These are phyloP conservation scores for Pseudogymnoascus sp. DNA, from an alignment of 2,329 filamentous ascomycete genomes.

Conservation along the genomic window DNA sequence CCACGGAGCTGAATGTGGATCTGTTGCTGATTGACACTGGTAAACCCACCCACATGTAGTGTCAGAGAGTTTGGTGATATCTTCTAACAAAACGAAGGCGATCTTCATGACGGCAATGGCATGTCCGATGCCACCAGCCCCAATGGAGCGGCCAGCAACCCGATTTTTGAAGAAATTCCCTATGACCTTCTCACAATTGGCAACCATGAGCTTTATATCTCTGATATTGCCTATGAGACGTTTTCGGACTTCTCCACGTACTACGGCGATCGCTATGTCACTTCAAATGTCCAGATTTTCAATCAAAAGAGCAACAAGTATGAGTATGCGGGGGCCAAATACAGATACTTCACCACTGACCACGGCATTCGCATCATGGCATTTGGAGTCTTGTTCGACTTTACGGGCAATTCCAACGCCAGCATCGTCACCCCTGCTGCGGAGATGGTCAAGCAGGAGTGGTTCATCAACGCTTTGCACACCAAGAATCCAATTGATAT, in stretches of 20 bases:
- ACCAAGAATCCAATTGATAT: conserved; percentile 70
- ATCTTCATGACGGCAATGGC: conserved; percentile 88
- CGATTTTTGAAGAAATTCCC: conserved; percentile 74
- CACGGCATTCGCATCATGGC: conserved; percentile 76
- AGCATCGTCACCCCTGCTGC: conserved; percentile 74
- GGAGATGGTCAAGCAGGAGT: conserved; percentile 71
- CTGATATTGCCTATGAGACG: conserved; percentile 69
- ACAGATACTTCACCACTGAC: conserved; percentile 82
- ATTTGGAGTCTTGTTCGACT: conserved; percentile 94
- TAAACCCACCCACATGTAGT: not conserved
- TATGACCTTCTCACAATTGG: conserved; percentile 82
- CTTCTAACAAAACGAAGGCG: conserved; percentile 42
- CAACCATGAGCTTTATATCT: conserved; percentile 91
- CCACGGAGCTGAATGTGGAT: conserved; percentile 72
- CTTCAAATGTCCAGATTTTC: conserved; percentile 87
- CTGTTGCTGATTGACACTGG: conserved; percentile 83
- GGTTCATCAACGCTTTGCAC: conserved; percentile 84
- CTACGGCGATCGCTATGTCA: conserved; percentile 72
- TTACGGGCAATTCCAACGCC: conserved; percentile 84
- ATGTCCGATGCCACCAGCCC: conserved; percentile 85
- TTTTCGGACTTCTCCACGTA: conserved; percentile 73
- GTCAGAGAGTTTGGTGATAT: not conserved
- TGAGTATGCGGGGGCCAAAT: conserved; percentile 70
- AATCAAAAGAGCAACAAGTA: conserved; percentile 47
- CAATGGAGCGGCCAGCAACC: conserved; percentile 81